phyloP scores from a whole-genome alignment of 1,139 yeast genomes.

The Protomyces macrosporus region DNA sequence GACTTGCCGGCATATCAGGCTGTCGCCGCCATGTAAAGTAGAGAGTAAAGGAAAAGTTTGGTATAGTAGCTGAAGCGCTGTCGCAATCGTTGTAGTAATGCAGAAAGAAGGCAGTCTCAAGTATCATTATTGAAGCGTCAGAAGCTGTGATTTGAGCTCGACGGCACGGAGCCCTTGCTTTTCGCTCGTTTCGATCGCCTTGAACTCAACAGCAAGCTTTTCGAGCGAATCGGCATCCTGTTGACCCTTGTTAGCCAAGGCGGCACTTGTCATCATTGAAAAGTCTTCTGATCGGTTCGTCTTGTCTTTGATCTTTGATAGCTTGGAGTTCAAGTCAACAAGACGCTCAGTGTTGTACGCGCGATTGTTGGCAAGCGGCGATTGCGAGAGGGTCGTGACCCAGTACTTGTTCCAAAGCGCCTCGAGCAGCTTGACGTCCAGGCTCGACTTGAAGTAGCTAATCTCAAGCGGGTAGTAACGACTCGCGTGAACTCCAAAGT shows the following conservation, averaged over 20 bases:
- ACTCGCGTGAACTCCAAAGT: slow-evolving; percentile 66
- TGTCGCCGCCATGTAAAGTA: background rate
- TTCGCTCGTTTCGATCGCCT: background rate
- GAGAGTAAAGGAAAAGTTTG: background rate
- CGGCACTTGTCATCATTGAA: background rate
- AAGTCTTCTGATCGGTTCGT: background rate
- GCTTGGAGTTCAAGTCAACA: slow-evolving; percentile 6
- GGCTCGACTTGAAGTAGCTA: slow-evolving; percentile 53
- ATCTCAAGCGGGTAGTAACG: slow-evolving; percentile 67
- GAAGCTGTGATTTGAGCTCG: background rate
- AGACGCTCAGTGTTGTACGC: slow-evolving; percentile 21
- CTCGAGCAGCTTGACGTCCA: slow-evolving; percentile 50
- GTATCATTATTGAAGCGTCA: background rate
- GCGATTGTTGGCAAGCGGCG: slow-evolving; percentile 32
- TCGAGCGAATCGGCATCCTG: no score
- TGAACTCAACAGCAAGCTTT: background rate
- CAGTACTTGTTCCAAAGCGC: slow-evolving; percentile 50
- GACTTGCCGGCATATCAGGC: background rate
- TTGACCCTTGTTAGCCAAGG: background rate
- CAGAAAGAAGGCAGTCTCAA: no score
- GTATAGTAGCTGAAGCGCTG: background rate
- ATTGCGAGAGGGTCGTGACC: slow-evolving; percentile 43
- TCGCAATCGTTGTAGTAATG: no score
- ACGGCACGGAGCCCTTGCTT: background rate
- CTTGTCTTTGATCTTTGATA: background rate